phyloP scores from a whole-genome alignment of 2,329 filamentous ascomycete genomes.

The Fusarium nelsonii region DNA sequence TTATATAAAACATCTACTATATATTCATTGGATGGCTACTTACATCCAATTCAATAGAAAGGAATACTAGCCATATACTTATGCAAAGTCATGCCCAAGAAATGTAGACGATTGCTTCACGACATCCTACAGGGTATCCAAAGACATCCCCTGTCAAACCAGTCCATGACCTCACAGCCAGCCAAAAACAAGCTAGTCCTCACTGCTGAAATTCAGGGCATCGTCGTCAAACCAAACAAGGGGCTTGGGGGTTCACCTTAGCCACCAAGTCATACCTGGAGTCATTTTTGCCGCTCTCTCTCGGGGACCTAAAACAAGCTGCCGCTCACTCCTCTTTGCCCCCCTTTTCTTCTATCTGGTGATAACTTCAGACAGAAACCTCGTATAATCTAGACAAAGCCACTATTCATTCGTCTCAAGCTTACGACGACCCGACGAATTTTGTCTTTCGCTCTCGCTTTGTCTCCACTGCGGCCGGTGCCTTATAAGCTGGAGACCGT shows the following conservation, averaged over 20 bases:
- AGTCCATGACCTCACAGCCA: constrained; percentile 41
- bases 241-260: constrained; percentile 2
- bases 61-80: not conserved
- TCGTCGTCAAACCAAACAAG: constrained; percentile 25
- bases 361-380: constrained; percentile 21
- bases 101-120: not conserved
- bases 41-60: not conserved
- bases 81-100: not conserved
- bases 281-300: constrained; percentile 9
- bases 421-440: constrained; percentile 28
- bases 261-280: constrained; percentile 24
- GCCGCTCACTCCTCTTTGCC: constrained; percentile 2
- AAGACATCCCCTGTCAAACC: constrained; percentile 14
- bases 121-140: constrained; percentile 24
- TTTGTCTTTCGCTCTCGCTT: not conserved
- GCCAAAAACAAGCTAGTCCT: constrained; percentile 32
- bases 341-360: constrained; percentile 10
- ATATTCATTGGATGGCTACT: not conserved
- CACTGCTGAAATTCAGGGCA: constrained; percentile 36
- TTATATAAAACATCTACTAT: not conserved
- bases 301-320: constrained; percentile 17
- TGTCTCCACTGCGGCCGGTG: constrained; percentile 32
- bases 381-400: constrained; percentile 24
- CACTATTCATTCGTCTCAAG: constrained; percentile 22
- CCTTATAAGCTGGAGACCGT: constrained; percentile 40